Percentiles rank a stretch among this genome's conserved stretches.
Conservation (phyloP, 1,284 basidiomycete genomes). For the Pascua guehoae region DNA sequence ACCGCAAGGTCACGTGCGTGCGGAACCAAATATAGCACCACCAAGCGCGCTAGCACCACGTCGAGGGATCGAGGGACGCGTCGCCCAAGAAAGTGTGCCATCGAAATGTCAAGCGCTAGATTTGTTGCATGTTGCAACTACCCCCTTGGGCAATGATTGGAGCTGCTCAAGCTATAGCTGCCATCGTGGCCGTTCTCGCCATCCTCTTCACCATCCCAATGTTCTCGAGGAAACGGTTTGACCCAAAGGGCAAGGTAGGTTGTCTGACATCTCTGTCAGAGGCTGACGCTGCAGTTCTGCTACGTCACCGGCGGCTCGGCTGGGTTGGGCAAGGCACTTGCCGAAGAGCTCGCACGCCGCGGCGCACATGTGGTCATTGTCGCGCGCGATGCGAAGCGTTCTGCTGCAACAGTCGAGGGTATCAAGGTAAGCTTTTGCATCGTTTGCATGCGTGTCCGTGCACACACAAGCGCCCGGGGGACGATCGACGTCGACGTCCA, state of each 20-base stretch:
- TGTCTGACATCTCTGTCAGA: neutral
- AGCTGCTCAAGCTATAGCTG: neutral
- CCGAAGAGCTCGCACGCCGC: slow-evolving; percentile 62
- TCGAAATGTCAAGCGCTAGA: too few species aligned
- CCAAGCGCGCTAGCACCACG: too few species aligned
- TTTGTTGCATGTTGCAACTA: too few species aligned
- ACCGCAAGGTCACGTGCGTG: too few species aligned
- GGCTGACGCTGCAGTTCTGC: slow-evolving; percentile 55
- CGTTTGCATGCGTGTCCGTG: too few species aligned
- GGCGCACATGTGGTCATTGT: slow-evolving; percentile 81
- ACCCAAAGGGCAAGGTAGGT: slow-evolving; percentile 44
- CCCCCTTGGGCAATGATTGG: too few species aligned
- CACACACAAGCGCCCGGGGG: neutral
- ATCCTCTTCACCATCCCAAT: slow-evolving; percentile 8
- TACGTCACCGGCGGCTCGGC: slow-evolving; percentile 77
- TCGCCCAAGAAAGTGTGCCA: too few species aligned
- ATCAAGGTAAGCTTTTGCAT: slow-evolving; percentile 57
- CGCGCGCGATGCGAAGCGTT: slow-evolving; percentile 62
- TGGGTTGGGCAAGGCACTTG: slow-evolving; percentile 72
- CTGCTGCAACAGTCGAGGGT: slow-evolving; percentile 58
- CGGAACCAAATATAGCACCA: too few species aligned
- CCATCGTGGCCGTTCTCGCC: slow-evolving; percentile 4
- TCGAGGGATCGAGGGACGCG: too few species aligned
- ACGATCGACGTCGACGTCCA: slow-evolving; percentile 33
- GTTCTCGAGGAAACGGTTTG: slow-evolving; percentile 11